Conservation (phyloP, 2,329 filamentous ascomycete species). For the Arthroderma sp. region DNA sequence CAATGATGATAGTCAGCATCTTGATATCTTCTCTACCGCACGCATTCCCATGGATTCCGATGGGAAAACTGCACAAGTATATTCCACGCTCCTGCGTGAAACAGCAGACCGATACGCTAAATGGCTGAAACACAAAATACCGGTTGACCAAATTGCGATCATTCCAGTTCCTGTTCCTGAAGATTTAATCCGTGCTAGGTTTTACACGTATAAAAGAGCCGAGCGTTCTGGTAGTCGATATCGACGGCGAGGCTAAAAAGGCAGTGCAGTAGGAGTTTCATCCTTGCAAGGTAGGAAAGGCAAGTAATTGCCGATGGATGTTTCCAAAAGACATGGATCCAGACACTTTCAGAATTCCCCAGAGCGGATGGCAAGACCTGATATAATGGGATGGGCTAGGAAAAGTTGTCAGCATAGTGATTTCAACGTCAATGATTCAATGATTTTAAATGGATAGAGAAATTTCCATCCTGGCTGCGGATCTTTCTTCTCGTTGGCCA, state of each 20-base stretch:
- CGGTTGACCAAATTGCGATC: not conserved
- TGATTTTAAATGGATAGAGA: no score
- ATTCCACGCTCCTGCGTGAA: not conserved
- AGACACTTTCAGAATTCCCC: no score
- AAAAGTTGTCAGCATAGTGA: no score
- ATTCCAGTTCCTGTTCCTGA: not conserved
- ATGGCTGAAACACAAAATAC: conserved; percentile 2
- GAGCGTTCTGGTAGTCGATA: conserved; percentile 2
- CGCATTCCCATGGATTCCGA: not conserved
- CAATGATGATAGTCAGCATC: not conserved
- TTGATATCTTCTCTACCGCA: no score
- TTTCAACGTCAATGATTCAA: no score
- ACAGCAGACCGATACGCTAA: conserved; percentile 2
- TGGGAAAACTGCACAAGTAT: not conserved
- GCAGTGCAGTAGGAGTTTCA: conserved; percentile 5
- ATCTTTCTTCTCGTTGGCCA: no score
- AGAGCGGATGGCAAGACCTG: no score
- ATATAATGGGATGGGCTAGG: no score
- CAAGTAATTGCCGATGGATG: no score
- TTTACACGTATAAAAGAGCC: not conserved
- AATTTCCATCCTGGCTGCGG: no score
- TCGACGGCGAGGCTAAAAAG: not conserved
- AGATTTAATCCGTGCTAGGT: not conserved
- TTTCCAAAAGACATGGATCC: no score
- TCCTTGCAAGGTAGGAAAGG: no score